Percentiles rank a stretch among this genome's conserved stretches.
Evolutionary conservation across 208 protist species (phyloP).

Genomic region (Vickermania spadyakhi): DNA sequence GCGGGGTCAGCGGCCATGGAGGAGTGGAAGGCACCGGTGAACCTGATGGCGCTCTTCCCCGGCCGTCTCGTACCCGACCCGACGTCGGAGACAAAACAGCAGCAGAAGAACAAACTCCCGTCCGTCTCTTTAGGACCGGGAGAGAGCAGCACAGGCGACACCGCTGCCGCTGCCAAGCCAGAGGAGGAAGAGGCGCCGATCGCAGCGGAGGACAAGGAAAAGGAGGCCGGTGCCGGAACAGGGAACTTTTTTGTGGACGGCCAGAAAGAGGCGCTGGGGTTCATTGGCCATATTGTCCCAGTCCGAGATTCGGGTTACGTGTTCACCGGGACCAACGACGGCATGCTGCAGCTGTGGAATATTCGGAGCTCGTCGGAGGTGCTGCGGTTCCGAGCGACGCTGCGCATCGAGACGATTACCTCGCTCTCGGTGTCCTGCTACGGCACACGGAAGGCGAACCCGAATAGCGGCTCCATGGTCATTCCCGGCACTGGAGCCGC

Average conservation of each 20-base stretch:
- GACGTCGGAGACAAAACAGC: constrained; percentile 2
- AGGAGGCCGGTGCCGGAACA: background rate
- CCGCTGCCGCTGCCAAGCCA: background rate
- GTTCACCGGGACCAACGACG: constrained; percentile 62
- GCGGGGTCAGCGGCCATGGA: background rate
- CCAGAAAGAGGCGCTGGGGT: constrained; percentile 22
- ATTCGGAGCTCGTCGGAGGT: constrained; percentile 36
- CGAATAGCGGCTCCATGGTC: no score
- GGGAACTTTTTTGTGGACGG: constrained; percentile 1
- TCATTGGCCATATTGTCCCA: constrained; percentile 27
- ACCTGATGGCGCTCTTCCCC: constrained; percentile 48
- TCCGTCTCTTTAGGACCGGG: background rate
- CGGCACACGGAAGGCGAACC: background rate
- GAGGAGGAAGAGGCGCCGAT: background rate
- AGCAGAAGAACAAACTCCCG: background rate
- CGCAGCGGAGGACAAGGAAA: background rate
- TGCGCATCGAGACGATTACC: constrained; percentile 44
- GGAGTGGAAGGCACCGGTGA: constrained; percentile 7
- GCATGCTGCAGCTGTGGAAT: constrained; percentile 80
- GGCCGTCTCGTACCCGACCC: constrained; percentile 36
- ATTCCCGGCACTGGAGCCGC: background rate
- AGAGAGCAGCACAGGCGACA: background rate
- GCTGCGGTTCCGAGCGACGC: constrained; percentile 50
- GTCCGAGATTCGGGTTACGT: constrained; percentile 29
- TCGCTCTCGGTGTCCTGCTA: constrained; percentile 22